These are phyloP conservation scores for Neofusicoccum ribis DNA, from an alignment of 2,329 filamentous ascomycete genomes.

Conservation along the genomic window DNA sequence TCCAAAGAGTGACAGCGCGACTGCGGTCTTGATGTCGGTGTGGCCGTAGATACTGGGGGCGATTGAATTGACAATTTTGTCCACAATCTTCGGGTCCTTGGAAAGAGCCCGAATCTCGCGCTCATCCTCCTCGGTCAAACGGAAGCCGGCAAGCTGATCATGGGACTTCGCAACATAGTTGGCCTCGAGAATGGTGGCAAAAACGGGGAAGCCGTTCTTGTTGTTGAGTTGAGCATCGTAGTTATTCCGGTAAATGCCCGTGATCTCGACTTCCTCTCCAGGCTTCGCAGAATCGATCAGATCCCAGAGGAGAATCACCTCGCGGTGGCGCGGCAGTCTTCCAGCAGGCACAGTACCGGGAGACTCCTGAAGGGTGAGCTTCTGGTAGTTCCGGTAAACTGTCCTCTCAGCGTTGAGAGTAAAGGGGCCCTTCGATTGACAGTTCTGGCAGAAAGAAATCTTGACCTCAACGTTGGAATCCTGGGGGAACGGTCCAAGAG, in stretches of 20 bases:
- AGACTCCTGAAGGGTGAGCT: slow-evolving; percentile 93
- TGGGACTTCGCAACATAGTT: slow-evolving; percentile 97
- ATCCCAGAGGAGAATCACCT: slow-evolving; percentile 95
- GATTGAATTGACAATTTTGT: slow-evolving; percentile 90
- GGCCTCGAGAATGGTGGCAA: slow-evolving; percentile 94
- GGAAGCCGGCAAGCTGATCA: slow-evolving; percentile 95
- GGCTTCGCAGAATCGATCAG: slow-evolving; percentile 96
- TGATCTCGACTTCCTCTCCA: slow-evolving; percentile 96
- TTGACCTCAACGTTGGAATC: slow-evolving; percentile 96
- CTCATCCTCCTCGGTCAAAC: slow-evolving; percentile 92
- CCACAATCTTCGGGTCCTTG: slow-evolving; percentile 85
- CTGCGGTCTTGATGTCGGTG: slow-evolving; percentile 93
- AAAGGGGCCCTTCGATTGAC: slow-evolving; percentile 92
- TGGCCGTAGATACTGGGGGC: slow-evolving; percentile 98
- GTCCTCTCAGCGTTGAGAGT: slow-evolving; percentile 96
- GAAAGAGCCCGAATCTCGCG: slow-evolving; percentile 84
- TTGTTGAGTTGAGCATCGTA: slow-evolving; percentile 98
- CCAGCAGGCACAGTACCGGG: slow-evolving; percentile 95
- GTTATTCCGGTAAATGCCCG: slow-evolving; percentile 96
- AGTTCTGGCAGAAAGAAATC: slow-evolving; percentile 94
- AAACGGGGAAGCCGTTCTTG: slow-evolving; percentile 97
- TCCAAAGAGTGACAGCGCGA: slow-evolving; percentile 90
- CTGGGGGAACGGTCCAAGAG: slow-evolving; percentile 93
- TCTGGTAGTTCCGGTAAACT: slow-evolving; percentile 98
- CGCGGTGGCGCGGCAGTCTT: slow-evolving; percentile 86